These are phyloP conservation scores for Boletus albobrunnescens DNA, from an alignment of 1,284 basidiomycete species.

Conservation along the genomic window DNA sequence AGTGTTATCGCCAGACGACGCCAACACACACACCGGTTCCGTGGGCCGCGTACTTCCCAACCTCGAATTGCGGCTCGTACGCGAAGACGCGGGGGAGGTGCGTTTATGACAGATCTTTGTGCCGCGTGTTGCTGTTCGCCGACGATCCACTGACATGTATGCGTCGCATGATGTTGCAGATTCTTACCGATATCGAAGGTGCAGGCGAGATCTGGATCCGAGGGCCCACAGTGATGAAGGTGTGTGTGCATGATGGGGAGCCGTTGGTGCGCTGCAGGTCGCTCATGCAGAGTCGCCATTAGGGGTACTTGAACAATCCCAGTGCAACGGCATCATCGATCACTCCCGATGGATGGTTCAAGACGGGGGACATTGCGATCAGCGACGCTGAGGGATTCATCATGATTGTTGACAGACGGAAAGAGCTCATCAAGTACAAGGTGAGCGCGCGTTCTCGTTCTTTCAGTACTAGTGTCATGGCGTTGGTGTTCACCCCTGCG, in stretches of 20 bases:
- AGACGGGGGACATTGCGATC: constrained; percentile 75
- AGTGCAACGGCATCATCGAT: constrained; percentile 64
- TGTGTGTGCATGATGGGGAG: constrained; percentile 29
- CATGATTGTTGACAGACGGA: constrained; percentile 66
- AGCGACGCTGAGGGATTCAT: constrained; percentile 63
- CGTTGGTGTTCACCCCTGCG: not conserved
- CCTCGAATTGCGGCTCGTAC: constrained; percentile 73
- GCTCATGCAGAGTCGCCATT: not conserved
- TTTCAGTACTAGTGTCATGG: not conserved
- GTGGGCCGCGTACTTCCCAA: constrained; percentile 76
- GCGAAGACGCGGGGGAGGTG: constrained; percentile 49
- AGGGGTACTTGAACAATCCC: constrained; percentile 69
- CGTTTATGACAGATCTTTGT: not conserved
- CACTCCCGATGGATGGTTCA: constrained; percentile 75
- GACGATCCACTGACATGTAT: not conserved
- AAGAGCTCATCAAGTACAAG: constrained; percentile 86
- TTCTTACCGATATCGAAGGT: constrained; percentile 24
- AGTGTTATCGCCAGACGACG: constrained; percentile 40
- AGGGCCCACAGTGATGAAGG: constrained; percentile 79
- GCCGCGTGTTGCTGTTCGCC: not conserved
- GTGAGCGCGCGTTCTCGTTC: constrained; percentile 22
- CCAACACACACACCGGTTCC: constrained; percentile 51
- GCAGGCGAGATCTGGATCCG: constrained; percentile 78
- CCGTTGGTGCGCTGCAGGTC: not conserved
- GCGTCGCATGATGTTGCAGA: constrained; percentile 8